These are phyloP conservation scores for Kurtzmaniella natalensis DNA, from an alignment of 1,139 yeast species.

Conservation along the genomic window DNA sequence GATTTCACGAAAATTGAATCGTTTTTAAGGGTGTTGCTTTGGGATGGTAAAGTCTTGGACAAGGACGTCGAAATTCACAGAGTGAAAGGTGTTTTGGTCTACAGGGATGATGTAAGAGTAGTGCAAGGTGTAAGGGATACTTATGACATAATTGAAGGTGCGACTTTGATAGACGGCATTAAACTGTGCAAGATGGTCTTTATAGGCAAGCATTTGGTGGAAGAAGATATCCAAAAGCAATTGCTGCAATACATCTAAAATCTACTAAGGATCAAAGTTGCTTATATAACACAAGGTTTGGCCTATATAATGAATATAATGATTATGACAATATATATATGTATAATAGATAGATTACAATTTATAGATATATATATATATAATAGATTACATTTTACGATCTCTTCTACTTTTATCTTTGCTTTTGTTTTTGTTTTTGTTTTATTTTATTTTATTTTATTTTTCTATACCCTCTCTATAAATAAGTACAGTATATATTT, in stretches of 20 bases:
- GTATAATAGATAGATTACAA: too few species aligned
- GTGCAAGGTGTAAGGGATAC: conserved; percentile 95
- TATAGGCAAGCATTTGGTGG: conserved; percentile 66
- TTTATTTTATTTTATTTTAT: not conserved
- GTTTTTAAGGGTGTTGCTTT: conserved; percentile 61
- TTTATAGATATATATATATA: too few species aligned
- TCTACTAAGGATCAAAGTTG: too few species aligned
- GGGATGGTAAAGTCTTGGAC: conserved; percentile 54
- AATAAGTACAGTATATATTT: not conserved
- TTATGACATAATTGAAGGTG: conserved; percentile 68
- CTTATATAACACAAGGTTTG: too few species aligned
- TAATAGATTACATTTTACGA: too few species aligned
- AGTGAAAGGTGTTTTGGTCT: conserved; percentile 68
- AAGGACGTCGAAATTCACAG: conserved; percentile 67
- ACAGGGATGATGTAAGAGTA: conserved; percentile 44
- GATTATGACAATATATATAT: too few species aligned
- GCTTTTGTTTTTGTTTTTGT: not conserved
- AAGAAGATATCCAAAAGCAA: conserved; percentile 25
- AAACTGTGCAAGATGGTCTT: conserved; percentile 60
- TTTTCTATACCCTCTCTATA: not conserved
- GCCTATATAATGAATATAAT: too few species aligned
- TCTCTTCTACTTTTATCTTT: too few species aligned
- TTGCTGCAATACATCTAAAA: conserved; percentile 15
- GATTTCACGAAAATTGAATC: conserved; percentile 46
- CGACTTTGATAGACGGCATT: conserved; percentile 32